These are phyloP conservation scores for Globisporangium yorkense DNA, from an alignment of 352 stramenopile species.

Conservation along the genomic window DNA sequence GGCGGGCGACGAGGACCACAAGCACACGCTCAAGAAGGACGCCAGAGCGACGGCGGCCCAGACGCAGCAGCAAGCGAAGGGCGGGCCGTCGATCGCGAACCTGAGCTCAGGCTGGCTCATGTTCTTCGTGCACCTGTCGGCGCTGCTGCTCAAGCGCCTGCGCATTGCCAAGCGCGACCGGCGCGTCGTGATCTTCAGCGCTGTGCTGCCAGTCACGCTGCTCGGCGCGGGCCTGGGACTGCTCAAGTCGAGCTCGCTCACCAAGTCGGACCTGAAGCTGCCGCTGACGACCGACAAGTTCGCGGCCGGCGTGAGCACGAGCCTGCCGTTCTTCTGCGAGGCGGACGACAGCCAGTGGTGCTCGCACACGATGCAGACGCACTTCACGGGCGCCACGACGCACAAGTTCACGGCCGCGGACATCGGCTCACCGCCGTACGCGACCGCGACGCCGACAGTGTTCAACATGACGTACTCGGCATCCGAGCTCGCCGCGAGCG, in stretches of 20 bases:
- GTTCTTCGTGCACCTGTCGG: conserved; percentile 85
- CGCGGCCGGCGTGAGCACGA: conserved; percentile 18
- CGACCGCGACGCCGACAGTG: conserved; percentile 15
- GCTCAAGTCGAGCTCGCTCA: conserved; percentile 55
- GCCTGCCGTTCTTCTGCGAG: conserved; percentile 46
- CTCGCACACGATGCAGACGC: conserved; percentile 24
- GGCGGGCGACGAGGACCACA: conserved; percentile 32
- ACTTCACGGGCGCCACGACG: conserved; percentile 27
- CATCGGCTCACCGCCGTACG: conserved; percentile 1
- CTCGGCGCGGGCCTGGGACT: conserved; percentile 49
- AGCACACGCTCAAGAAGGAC: conserved; percentile 35
- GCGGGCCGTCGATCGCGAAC: conserved; percentile 15
- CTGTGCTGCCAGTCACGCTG: conserved; percentile 71
- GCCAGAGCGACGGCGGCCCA: background rate
- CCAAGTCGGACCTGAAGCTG: conserved; percentile 40
- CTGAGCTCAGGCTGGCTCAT: conserved; percentile 23
- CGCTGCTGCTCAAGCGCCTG: conserved; percentile 87
- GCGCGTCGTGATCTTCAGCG: conserved; percentile 82
- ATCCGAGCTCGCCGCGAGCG: conserved; percentile 18
- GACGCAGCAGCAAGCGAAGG: conserved; percentile 1
- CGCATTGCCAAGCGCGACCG: conserved; percentile 90
- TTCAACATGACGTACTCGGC: conserved; percentile 28
- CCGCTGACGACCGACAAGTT: conserved; percentile 33
- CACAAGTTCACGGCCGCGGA: conserved; percentile 19
- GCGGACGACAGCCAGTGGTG: conserved; percentile 44